Base-by-base conservation (phyloP, 306 rosid genomes). In the Quillaja saponaria region DNA sequence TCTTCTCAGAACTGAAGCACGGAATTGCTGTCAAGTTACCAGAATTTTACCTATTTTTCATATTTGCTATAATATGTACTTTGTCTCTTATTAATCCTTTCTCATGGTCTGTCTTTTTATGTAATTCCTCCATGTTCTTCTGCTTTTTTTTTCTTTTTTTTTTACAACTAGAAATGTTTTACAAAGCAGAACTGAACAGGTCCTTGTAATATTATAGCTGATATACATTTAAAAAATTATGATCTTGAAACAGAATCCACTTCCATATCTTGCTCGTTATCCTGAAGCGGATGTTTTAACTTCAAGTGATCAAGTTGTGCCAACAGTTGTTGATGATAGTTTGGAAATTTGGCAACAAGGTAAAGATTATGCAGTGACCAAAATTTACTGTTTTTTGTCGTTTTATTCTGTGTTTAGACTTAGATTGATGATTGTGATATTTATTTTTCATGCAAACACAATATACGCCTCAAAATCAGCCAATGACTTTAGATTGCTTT, bases 281-380 rank as follows among this genome's bases (percentile, higher is more conserved):
- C 97, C 95, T 6, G 91, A 28, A 58, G 97, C 99, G 53, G 99
- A 92, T 78, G 91, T 89, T 80, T 81, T 92, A 78, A 89, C 97
- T 71, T 92, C 99, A 12, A 89, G 87, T 58, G 99, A 92, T 81
- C 96, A 85, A 82, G 95, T 92, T 75, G 33, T 78, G 56, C 99
- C 97, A 33, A 92, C 99, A 10, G 87, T 89, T 51, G 79, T 81
- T 25, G 99, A 92, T 83, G 99, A 92, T 74, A 82, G 91, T 35
- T 75, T 92, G 67, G 99, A 89, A 67, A 65, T 49, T 55, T 85
- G 97, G 95, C 78, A 80, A 55, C 87, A 79, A 86, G 98, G 98
- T 88, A 54, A 80, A 73, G 51, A 67, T 71, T 76, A 51, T 41
- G 34, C 28, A 34, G 55, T 64, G 59, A 68, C 21, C 58, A 38